phyloP scores from a whole-genome alignment of 495 filamentous ascomycete species.

The Echria macrotheca region DNA sequence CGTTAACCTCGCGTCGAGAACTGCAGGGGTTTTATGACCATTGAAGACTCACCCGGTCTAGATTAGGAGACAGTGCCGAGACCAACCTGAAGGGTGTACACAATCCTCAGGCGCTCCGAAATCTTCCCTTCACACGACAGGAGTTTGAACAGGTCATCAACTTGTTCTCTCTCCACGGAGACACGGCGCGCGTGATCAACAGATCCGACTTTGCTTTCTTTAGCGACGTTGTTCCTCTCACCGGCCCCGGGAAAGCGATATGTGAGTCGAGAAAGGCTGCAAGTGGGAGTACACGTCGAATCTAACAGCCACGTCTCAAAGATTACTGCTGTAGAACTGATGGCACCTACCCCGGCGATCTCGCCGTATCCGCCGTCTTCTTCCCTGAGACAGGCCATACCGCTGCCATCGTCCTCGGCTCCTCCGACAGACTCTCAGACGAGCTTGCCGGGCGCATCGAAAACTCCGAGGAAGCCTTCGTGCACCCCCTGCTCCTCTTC shows the following conservation, averaged over 20 bases:
- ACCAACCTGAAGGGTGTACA: not conserved
- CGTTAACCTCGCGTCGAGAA: not conserved
- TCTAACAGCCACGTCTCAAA: not conserved
- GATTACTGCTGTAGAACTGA: not conserved
- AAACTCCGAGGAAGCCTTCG: not conserved
- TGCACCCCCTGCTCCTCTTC: slow-evolving; percentile 9
- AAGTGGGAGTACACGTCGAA: too few species aligned
- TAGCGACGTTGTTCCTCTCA: not conserved
- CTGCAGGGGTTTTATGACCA: not conserved
- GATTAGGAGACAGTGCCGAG: not conserved
- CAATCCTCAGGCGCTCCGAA: not conserved
- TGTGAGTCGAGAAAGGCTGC: not conserved
- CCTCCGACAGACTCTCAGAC: not conserved
- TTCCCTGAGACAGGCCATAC: not conserved
- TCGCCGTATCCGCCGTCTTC: slow-evolving; percentile 2
- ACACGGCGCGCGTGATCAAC: not conserved
- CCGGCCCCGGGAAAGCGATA: not conserved
- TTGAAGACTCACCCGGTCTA: not conserved
- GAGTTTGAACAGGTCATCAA: not conserved
- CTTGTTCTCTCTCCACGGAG: not conserved
- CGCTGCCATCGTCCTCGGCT: not conserved
- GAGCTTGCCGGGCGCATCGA: not conserved
- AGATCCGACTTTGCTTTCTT: not conserved
- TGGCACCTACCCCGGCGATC: not conserved
- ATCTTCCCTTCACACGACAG: not conserved